These are phyloP conservation scores for Botrytis fabae DNA, from an alignment of 2,329 filamentous ascomycete genomes.

Conservation along the genomic window DNA sequence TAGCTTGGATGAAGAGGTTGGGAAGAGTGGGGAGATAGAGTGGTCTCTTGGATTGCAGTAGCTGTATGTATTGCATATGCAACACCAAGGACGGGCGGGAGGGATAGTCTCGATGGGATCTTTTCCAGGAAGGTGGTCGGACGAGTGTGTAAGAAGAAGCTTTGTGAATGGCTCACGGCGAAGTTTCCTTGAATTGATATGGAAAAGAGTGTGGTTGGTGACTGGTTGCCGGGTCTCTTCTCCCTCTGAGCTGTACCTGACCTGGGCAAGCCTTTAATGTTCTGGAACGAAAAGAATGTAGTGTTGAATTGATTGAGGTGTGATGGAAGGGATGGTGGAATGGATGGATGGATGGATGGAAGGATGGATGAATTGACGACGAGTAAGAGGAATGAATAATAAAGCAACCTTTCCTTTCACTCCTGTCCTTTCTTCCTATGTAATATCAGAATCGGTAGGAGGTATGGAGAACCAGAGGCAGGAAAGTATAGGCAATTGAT, in stretches of 20 bases:
- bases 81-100: neutral
- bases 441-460: neutral
- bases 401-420: neutral
- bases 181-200: neutral
- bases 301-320: neutral
- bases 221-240: neutral
- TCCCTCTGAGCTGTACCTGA: neutral
- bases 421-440: neutral
- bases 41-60: neutral
- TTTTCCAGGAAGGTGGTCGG: slow-evolving; percentile 12
- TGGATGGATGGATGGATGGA: neutral
- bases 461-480: neutral
- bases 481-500: neutral
- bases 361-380: neutral
- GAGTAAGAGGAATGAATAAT: neutral
- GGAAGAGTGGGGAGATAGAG: slow-evolving; percentile 11
- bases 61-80: slow-evolving; percentile 14
- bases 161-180: neutral
- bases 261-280: neutral
- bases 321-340: neutral
- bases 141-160: neutral
- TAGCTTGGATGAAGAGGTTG: slow-evolving; percentile 16
- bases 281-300: slow-evolving; percentile 13
- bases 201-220: slow-evolving; percentile 15
- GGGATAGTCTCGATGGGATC: neutral